Evolutionary conservation across 2,329 filamentous ascomycete genomes (phyloP).

Genomic region (Boeremia exigua): DNA sequence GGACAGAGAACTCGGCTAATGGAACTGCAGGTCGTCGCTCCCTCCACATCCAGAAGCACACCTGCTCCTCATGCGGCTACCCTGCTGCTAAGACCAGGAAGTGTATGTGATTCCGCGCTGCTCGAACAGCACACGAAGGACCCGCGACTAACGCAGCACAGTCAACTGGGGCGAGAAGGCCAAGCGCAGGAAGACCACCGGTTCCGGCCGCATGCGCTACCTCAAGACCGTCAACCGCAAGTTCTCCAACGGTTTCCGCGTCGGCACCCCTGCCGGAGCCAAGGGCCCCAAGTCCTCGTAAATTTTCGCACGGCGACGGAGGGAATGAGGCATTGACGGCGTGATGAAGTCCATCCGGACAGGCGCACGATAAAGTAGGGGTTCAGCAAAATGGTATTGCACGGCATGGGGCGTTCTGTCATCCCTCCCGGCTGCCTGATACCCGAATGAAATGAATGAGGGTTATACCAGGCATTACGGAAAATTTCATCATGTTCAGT

Average conservation of each 20-base stretch:
- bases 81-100: slow-evolving; percentile 96
- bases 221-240: slow-evolving; percentile 89
- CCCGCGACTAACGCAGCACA: slow-evolving; percentile 53
- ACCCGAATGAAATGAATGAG: slow-evolving; percentile 39
- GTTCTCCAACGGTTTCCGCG: slow-evolving; percentile 99
- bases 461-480: slow-evolving; percentile 46
- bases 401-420: slow-evolving; percentile 48
- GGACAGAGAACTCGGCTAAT: slow-evolving; percentile 29
- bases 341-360: slow-evolving; percentile 34
- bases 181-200: slow-evolving; percentile 99
- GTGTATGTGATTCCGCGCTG: slow-evolving; percentile 72
- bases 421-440: slow-evolving; percentile 43
- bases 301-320: slow-evolving; percentile 23
- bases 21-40: slow-evolving; percentile 79
- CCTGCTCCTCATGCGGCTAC: slow-evolving; percentile 95
- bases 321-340: slow-evolving; percentile 28
- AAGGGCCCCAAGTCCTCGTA: slow-evolving; percentile 63
- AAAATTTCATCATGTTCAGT: slow-evolving; percentile 50
- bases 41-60: slow-evolving; percentile 99
- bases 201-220: slow-evolving; percentile 94
- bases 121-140: slow-evolving; percentile 8
- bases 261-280: slow-evolving; percentile 82
- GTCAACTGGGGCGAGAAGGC: slow-evolving; percentile 99
- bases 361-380: slow-evolving; percentile 42
- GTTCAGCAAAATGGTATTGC: slow-evolving; percentile 46